A percentile compares a stretch with the other conserved stretches of the same genome.
phyloP scores from a whole-genome alignment of 2,329 filamentous ascomycete species.

The Claviceps sp. region DNA sequence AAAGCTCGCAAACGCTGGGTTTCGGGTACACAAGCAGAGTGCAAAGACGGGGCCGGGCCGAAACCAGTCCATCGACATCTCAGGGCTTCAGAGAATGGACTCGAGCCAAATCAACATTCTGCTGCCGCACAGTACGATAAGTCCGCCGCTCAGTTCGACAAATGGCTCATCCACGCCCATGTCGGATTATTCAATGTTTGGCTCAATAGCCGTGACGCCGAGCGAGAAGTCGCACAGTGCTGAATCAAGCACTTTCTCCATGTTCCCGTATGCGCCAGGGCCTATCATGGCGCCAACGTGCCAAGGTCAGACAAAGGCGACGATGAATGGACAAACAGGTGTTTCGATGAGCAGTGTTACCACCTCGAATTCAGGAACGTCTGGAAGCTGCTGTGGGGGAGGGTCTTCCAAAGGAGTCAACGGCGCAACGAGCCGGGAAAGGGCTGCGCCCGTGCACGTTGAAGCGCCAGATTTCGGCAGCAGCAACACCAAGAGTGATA shows the following conservation, averaged over 20 bases:
- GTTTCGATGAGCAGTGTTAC: conserved; percentile 11
- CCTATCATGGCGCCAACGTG: conserved; percentile 11
- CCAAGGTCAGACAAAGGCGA: conserved; percentile 7
- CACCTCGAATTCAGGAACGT: background rate
- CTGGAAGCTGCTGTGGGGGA: conserved; percentile 14
- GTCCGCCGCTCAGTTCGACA: conserved; percentile 12
- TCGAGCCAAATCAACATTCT: conserved; percentile 37
- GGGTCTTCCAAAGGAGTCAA: conserved; percentile 2
- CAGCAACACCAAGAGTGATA: background rate
- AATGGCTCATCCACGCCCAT: conserved; percentile 9
- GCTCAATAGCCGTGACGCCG: conserved; percentile 15
- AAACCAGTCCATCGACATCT: conserved; percentile 37
- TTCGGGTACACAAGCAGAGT: conserved; percentile 32
- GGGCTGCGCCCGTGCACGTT: conserved; percentile 2
- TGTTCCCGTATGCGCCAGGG: conserved; percentile 19
- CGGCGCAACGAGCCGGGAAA: background rate
- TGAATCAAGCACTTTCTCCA: conserved; percentile 17
- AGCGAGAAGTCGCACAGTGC: conserved; percentile 13
- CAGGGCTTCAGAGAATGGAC: conserved; percentile 38
- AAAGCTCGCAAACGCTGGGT: conserved; percentile 19
- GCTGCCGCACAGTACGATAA: conserved; percentile 17
- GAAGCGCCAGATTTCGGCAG: conserved; percentile 8
- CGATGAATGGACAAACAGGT: conserved; percentile 10
- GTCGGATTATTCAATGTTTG: conserved; percentile 15
- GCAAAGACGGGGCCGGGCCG: conserved; percentile 22